These are phyloP conservation scores for Russula sp. DNA, from an alignment of 768 basidiomycete species.

Conservation along the genomic window DNA sequence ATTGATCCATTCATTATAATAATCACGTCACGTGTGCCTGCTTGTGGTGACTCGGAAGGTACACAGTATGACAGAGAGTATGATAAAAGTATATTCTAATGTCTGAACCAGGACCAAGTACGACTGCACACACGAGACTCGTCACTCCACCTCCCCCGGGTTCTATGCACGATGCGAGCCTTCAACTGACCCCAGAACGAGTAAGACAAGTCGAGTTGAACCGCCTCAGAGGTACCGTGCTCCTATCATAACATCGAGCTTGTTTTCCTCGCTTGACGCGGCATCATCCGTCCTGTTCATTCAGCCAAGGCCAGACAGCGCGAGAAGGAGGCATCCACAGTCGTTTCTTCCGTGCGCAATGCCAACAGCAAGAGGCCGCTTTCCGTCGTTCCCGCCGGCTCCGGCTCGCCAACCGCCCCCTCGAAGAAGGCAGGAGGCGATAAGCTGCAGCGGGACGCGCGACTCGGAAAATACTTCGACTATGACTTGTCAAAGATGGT, in stretches of 20 bases:
- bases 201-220: slow-evolving; percentile 71
- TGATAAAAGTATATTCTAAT: neutral
- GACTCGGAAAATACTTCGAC: slow-evolving; percentile 90
- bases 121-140: slow-evolving; percentile 25
- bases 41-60: no score
- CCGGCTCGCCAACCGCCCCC: slow-evolving; percentile 54
- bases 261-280: neutral
- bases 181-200: slow-evolving; percentile 56
- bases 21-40: neutral
- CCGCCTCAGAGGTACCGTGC: slow-evolving; percentile 56
- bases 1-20: no score
- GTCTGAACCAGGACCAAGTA: neutral
- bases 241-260: neutral
- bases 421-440: slow-evolving; percentile 35
- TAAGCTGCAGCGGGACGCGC: slow-evolving; percentile 63
- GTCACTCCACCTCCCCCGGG: slow-evolving; percentile 38
- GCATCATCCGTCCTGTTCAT: neutral
- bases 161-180: slow-evolving; percentile 5
- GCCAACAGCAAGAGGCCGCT: slow-evolving; percentile 73
- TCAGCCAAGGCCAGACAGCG: slow-evolving; percentile 73
- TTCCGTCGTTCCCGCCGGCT: slow-evolving; percentile 47
- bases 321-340: slow-evolving; percentile 50
- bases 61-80: no score
- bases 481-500: slow-evolving; percentile 97
- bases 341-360: slow-evolving; percentile 49